Evolutionary conservation across 225 moss, liverwort and hornwort species (phyloP), one percentile per base, ranked within the genome.

Genomic region (Physcomitrium patens): DNA sequence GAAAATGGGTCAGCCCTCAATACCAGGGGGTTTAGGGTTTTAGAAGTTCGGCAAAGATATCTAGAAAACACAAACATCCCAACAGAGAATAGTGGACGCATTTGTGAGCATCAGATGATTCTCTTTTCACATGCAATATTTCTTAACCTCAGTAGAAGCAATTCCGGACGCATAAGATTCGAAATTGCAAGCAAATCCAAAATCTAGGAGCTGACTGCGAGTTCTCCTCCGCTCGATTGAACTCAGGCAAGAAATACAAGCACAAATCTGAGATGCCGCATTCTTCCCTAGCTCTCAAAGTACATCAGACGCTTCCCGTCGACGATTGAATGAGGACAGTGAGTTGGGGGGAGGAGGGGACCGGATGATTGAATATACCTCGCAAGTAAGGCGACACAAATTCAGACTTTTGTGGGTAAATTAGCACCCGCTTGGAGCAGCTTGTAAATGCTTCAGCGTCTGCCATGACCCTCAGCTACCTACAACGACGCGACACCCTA

Each of bases 401-500:
- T 49, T 86, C 86, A 64, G 78, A 78, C 43, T 86, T 86, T 0
- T 19, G 7, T 0, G 83, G 83, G n/a, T 86, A 86, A 66, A 86
- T 83, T 61, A 78, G 86, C 75, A 86, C 64, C 19, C 72, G 67
- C 27, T 43, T 10, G 11, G 72, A 59, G 24, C 81, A 27, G 12
- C 43, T 23, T 16, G 24, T 18, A 14, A 10, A 0, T 26, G 43
- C 15, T 31, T 51, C 57, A 18, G 31, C 0, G 7, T 68, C 68
- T 11, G 71, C 27, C 5, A 63, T 63, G 42, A 63, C 12, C 1
- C 17, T 41, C 37, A 17, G 28, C 10, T 16, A 24, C 31, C 13
- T 37, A 1, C 58, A 55, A 68, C 79, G 54, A 68, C 54, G 68
- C 74, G 68, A 27, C 20, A 7, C 7, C 17, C 12, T 47, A 3